These are phyloP conservation scores for Oryza rufipogon DNA, from an alignment of 176 grass and related monocot genomes.

Conservation along the genomic window DNA sequence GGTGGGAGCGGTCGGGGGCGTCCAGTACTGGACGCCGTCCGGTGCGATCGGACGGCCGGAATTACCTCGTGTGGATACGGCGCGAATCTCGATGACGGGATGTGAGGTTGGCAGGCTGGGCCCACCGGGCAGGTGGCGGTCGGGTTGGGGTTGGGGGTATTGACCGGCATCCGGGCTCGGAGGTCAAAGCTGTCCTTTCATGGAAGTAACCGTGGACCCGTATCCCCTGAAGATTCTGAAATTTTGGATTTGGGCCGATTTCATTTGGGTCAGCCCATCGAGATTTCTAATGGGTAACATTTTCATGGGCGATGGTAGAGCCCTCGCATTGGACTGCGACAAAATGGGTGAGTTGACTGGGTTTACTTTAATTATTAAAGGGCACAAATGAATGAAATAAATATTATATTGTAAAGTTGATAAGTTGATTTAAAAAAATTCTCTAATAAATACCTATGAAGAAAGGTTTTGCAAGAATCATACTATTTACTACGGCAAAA, in stretches of 20 bases:
- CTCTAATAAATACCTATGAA: no score
- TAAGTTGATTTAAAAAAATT: no score
- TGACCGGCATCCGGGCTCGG: background rate
- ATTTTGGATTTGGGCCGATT: background rate
- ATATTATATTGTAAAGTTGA: no score
- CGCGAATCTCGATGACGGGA: background rate
- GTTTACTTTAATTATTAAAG: no score
- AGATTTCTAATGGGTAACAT: background rate
- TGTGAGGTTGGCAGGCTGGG: constrained; percentile 30
- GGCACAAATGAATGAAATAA: no score
- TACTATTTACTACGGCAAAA: no score
- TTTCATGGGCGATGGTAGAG: no score
- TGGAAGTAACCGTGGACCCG: background rate
- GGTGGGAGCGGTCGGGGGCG: constrained; percentile 27
- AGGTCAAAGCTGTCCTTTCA: background rate
- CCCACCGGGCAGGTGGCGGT: constrained; percentile 21
- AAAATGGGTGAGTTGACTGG: no score
- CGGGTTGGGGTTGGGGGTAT: background rate
- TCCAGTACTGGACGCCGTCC: background rate
- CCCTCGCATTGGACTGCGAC: no score
- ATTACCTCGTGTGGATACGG: background rate
- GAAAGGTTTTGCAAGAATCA: no score
- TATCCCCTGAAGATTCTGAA: background rate
- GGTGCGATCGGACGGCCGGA: constrained; percentile 23
- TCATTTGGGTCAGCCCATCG: background rate